Base-by-base conservation (phyloP, 805 yeast genomes). In the Hermanozyma aechmeae region DNA sequence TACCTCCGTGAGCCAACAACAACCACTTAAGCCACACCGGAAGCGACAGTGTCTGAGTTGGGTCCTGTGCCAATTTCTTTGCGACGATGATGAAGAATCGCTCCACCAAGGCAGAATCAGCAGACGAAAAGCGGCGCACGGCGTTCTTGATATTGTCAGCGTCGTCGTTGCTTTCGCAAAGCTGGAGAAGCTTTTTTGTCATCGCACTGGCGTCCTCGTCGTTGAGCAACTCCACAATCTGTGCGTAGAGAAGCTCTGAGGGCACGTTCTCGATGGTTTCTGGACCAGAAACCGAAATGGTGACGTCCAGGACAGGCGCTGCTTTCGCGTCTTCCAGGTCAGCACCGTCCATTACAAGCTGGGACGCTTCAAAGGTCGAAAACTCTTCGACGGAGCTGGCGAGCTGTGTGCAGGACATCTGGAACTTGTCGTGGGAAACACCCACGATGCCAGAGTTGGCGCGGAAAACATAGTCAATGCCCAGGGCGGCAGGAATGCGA, bases 21-120 rank as follows among this genome's bases (percentile, higher is more conserved):
- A 83, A 42, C 85, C 92, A 84, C 51, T 82, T 81, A 29, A 87
- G 61, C 96, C 96, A 89, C 4, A 72, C 44, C 26, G 65, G 56
- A 26, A 57, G 42, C 10, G 52, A 32, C 12, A 46, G 33, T 19
- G 42, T 46, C 25, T 41, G 42, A 5, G 59, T 39, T 13, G 61
- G 53, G 27, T 50, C 52, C 3, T 27, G 26, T 2, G 58, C 43
- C 4, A 61, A 56, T 17, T 44, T 49, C 3, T 37, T 24, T 26
- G 55, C 41, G 22, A 63, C 39, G 9, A 51, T 34, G 9, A 33
- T 42, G 31, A 60, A 59, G 23, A 63, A 42, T 16, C 33, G 31
- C 24, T 26, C 40, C 28, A 46, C 43, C 16, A 35, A 32, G 13
- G n/a, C 20, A 5, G 30, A 21, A 72, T 65, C 16, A 11, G 43